Base-by-base conservation (phyloP, 306 rosid species). In the Cyamopsis tetragonoloba region DNA sequence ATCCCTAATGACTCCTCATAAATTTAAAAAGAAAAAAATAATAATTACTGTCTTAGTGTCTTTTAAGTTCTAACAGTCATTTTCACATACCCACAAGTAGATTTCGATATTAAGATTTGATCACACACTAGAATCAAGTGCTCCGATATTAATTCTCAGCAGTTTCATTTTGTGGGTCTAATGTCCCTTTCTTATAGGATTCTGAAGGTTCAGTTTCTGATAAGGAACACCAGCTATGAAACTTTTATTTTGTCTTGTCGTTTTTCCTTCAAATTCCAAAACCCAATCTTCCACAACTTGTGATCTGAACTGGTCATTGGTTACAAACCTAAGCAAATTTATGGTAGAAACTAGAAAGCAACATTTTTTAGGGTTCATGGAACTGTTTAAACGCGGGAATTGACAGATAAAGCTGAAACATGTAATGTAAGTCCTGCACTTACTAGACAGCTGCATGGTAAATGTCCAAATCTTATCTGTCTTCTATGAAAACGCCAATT, bases 401-500 rank as follows among this genome's bases (percentile, higher is more conserved):
- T 41, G 73, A 43, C 63, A 49, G 50, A 68, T 55, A 71, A 69
- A 74, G 75, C 66, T 75, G 49, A 32, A 6, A 35, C 2, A 8
- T 35, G 11, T 17, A 27, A 20, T 58, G 17, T 77, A 68, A 35
- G 27, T 24, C 47, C 49, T 23, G 23, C 63, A 72, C 70, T 74
- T 53, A 55, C 46, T 66, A 62, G 86, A 86, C 89, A 84, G 86
- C 20, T 49, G 24, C 59, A 63, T 66, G 72, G 75, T 76, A 68
- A 70, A 65, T 67, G 84, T 74, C 88, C 70, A 68, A 50, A 65
- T 82, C 70, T 71, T 56, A 69, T 13, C 47, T 62, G 62, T 81
- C 79, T 22, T 56, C 26, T 57, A 44, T 66, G 74, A 67, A 60
- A 80, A 72, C 37, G 49, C 62, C 82, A 62, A 66, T 66, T 44